Evolutionary conservation across 2,329 filamentous ascomycete species (phyloP), one percentile per base, ranked within the genome.

Genomic region (Clarireedia homoeocarpa): DNA sequence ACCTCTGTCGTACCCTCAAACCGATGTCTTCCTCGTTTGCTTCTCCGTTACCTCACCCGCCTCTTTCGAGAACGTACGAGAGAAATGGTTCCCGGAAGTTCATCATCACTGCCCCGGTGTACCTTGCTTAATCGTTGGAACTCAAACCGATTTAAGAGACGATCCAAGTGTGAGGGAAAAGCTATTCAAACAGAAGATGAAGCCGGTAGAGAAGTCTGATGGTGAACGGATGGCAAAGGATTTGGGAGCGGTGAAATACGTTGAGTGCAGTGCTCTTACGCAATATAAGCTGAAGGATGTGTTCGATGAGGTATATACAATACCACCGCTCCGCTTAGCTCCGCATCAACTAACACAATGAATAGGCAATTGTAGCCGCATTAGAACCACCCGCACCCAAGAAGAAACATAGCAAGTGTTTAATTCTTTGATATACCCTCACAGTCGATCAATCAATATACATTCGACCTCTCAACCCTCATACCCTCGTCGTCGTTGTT

Each of bases 231-330:
- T 97, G 90, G 92, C 94, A 2, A 96, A 92, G 77, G 92, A 97
- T 61, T 77, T 97, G n/a, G 91, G 91, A 60, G 94, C 94, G 5
- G 90, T 99, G 67, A 97, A 96, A 79, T 99, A 99, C 67, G 94
- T 97, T 62, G 94, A 99, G 77, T 99, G 94, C 78, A 96, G 91
- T 71, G 94, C 94, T 57, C 77, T 99, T 72, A 97, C 94, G 61
- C 94, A 99, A 77, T 96, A 91, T 77, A 96, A 96, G 76, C 77
- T 99, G 63, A 99, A 99, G 80, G 94, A 97, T 70, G 94, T 99
- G 17, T 99, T 99, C 74, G 94, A 99, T 69, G 94, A 97, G 88
- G 91, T 96, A 81, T 66, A 81, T 38, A 36, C 20, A 20, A 17
- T 12, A 5, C 6, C 20, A 9, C 23, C 27, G 4, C 20, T 6